Evolutionary conservation across 169 alveolate species (phyloP).

Genomic region (Perkinsus marinus): DNA sequence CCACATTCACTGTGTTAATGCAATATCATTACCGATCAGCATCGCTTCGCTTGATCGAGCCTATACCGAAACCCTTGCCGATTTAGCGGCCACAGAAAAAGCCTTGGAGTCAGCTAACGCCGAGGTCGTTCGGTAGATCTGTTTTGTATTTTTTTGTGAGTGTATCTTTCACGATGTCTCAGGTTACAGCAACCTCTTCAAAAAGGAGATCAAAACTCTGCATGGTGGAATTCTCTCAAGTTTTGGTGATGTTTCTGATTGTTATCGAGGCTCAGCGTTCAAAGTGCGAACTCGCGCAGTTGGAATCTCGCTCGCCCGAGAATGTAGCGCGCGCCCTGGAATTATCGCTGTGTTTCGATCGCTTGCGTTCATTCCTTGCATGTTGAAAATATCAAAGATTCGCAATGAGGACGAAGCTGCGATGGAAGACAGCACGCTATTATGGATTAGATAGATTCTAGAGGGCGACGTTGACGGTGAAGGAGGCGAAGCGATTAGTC

Average conservation of each 20-base stretch:
- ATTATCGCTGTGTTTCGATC: neutral
- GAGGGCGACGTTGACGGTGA: too few relatives aligned
- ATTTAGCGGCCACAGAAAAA: neutral
- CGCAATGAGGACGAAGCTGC: neutral
- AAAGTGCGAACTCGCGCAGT: neutral
- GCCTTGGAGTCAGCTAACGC: neutral
- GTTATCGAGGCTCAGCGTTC: neutral
- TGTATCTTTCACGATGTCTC: neutral
- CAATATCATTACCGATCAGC: too few relatives aligned
- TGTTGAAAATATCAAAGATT: neutral
- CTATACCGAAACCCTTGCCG: neutral
- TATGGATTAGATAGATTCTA: too few relatives aligned
- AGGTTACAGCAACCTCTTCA: neutral
- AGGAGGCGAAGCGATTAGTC: too few relatives aligned
- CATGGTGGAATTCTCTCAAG: neutral
- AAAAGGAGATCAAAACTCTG: neutral
- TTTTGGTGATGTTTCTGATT: neutral
- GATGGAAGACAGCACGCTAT: neutral
- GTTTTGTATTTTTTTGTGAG: neutral
- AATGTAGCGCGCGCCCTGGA: neutral
- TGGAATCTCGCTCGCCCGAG: neutral
- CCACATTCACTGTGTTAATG: too few relatives aligned
- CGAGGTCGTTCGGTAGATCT: neutral
- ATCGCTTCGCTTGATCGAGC: neutral
- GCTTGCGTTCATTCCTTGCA: neutral